Evolutionary conservation across 768 basidiomycete species (phyloP), one percentile per base, ranked within the genome.

Genomic region (Dentipellis fragilis): DNA sequence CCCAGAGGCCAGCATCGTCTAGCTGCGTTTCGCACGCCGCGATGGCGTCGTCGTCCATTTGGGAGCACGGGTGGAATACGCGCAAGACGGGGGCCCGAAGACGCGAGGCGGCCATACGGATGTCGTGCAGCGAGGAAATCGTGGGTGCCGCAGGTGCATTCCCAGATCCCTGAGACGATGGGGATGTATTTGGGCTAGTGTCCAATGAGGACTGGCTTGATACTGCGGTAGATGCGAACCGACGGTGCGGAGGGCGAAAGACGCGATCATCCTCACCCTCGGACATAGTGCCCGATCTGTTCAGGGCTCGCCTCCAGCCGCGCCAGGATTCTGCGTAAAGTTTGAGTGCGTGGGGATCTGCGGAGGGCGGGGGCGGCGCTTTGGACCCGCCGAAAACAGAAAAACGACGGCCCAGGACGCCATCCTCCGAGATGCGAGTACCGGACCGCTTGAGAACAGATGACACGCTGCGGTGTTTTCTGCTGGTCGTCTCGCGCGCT

Each of bases 21-120:
- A 92, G 75, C 64, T 89, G 86, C 35, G 80, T 75, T 63, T 88
- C 84, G 65, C 87, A 90, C 10, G 72, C 71, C 10, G 74, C 64
- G 46, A 88, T 69, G 48, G 75, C 75, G 19, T 62, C 65, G 17
- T 71, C 72, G 39, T 79, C 73, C 42, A 87, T 72, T 3, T 69
- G 70, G 1, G 79, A 71, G 60, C 85, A 89, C 1, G 89, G 89
- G 22, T 87, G 81, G 59, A 86, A 92, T 49, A 87, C 80, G 23
- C 85, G 83, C 48, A 85, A 71, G 49, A 91, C 72, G 1, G 89
- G 89, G 4, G 88, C 88, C 11, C 85, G 84, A 4, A 70, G 72
- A 35, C 81, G 78, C 17, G 75, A 81, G 2, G 76, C 80, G 11
- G 86, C 85, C 47, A 77, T 67, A 47, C 64, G 68, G 39, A 91